Percentiles rank a stretch among this genome's conserved stretches.
Evolutionary conservation across 1,139 yeast genomes (phyloP).

Genomic region (Yarrowia galli): DNA sequence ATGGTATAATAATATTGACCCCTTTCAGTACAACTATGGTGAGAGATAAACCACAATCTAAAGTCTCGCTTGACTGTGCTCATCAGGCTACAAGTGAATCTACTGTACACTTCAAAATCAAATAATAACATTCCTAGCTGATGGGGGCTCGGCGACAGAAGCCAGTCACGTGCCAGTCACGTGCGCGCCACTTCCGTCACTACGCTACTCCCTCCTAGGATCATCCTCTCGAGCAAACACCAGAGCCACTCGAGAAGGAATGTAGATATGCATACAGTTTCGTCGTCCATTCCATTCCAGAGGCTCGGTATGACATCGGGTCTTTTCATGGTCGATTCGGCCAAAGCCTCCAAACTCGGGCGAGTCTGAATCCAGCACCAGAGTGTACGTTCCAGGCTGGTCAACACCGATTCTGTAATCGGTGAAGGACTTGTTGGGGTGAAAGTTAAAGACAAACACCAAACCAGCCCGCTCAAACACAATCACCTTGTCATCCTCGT

Average conservation of each 20-base stretch:
- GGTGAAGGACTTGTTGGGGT: slow-evolving; percentile 79
- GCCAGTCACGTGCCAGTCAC: not conserved
- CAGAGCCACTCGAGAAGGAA: slow-evolving; percentile 82
- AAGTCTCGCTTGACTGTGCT: too few relatives aligned
- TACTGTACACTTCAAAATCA: too few relatives aligned
- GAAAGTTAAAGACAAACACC: slow-evolving; percentile 86
- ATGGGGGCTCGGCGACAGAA: too few relatives aligned
- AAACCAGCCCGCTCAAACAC: slow-evolving; percentile 89
- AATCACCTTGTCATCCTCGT: slow-evolving; percentile 85
- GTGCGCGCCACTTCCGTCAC: not conserved
- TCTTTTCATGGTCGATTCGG: slow-evolving; percentile 65
- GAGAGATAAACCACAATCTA: too few relatives aligned
- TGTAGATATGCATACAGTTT: slow-evolving; percentile 79
- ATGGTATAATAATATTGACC: too few relatives aligned
- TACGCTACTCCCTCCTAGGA: slow-evolving; percentile 6
- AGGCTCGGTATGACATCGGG: slow-evolving; percentile 64
- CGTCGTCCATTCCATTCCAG: slow-evolving; percentile 80
- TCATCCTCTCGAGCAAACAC: slow-evolving; percentile 60
- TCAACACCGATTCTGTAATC: slow-evolving; percentile 93
- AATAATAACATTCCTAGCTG: slow-evolving; percentile 1
- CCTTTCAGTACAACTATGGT: too few relatives aligned
- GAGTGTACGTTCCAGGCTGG: slow-evolving; percentile 72
- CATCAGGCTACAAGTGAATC: too few relatives aligned
- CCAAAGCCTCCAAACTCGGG: slow-evolving; percentile 80
- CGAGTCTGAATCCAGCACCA: slow-evolving; percentile 78